Evolutionary conservation across 768 basidiomycete genomes (phyloP).

Genomic region (Mycena kentingensis): DNA sequence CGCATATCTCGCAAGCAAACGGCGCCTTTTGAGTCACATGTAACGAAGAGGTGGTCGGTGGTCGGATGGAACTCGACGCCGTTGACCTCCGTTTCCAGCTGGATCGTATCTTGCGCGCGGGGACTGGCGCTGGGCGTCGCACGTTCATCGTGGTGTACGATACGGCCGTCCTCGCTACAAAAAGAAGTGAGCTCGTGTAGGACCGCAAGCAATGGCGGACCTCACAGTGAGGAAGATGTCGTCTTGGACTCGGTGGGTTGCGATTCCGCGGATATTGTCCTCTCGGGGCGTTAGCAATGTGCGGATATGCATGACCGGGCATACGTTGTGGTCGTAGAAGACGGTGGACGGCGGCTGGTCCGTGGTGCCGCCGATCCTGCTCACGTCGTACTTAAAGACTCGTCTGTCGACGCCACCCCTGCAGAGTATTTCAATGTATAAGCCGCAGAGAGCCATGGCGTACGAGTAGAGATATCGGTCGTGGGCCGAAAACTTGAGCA

Average conservation of each 20-base stretch:
- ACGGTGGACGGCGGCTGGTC: conserved; percentile 17
- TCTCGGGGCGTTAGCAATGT: conserved; percentile 35
- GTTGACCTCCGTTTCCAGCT: conserved; percentile 58
- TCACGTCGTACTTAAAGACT: conserved; percentile 57
- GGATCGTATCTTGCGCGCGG: conserved; percentile 53
- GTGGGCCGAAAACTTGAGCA: conserved; percentile 67
- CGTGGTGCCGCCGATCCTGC: conserved; percentile 33
- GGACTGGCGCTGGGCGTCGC: conserved; percentile 27
- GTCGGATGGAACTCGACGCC: conserved; percentile 67
- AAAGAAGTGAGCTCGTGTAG: conserved; percentile 6
- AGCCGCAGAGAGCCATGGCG: conserved; percentile 31
- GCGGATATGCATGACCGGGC: conserved; percentile 4
- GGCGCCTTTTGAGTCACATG: conserved; percentile 57
- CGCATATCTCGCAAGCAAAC: conserved; percentile 71
- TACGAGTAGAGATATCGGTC: conserved; percentile 69
- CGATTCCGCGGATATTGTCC: conserved; percentile 67
- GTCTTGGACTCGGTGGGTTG: conserved; percentile 68
- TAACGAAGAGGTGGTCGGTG: conserved; percentile 70
- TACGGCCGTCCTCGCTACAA: conserved; percentile 68
- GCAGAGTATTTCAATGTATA: conserved; percentile 1
- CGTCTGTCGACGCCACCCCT: conserved; percentile 59
- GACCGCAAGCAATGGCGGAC: conserved; percentile 35
- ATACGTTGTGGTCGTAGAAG: conserved; percentile 35
- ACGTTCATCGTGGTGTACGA: conserved; percentile 65
- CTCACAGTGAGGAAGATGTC: conserved; percentile 72